phyloP scores from a whole-genome alignment of 345 rosid genomes.

The Schrenkiella parvula region DNA sequence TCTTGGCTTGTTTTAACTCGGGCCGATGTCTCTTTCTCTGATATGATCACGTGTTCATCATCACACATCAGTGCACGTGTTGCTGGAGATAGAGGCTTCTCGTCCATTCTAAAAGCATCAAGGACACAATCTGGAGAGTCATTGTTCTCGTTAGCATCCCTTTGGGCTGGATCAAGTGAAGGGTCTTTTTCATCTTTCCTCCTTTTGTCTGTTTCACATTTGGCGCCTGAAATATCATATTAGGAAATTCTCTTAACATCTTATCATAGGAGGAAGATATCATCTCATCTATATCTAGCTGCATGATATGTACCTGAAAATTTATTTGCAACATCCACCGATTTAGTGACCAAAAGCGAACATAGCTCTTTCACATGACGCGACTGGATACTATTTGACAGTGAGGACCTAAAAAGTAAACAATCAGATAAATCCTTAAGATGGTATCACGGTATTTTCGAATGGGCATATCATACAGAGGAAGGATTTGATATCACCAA shows the following conservation, averaged over 20 bases:
- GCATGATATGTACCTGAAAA: slow-evolving; percentile 41
- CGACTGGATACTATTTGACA: slow-evolving; percentile 49
- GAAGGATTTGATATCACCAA: slow-evolving; percentile 23
- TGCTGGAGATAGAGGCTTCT: slow-evolving; percentile 45
- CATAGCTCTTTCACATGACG: slow-evolving; percentile 54
- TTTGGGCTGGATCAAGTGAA: slow-evolving; percentile 25
- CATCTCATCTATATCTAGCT: not conserved
- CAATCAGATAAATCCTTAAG: slow-evolving; percentile 1
- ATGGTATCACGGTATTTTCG: not conserved
- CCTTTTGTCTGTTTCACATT: slow-evolving; percentile 10
- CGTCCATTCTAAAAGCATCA: slow-evolving; percentile 23
- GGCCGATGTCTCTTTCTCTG: slow-evolving; percentile 27
- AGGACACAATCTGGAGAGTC: slow-evolving; percentile 27
- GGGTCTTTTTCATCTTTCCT: slow-evolving; percentile 7
- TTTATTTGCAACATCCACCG: slow-evolving; percentile 43
- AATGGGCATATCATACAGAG: not conserved
- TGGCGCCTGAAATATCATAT: slow-evolving; percentile 5
- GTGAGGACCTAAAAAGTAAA: slow-evolving; percentile 49
- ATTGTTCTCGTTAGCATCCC: slow-evolving; percentile 26
- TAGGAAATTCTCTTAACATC: not conserved
- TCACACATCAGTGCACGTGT: slow-evolving; percentile 64
- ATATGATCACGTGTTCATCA: slow-evolving; percentile 40
- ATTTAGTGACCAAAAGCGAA: slow-evolving; percentile 50
- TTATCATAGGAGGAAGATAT: not conserved
- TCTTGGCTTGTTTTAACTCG: slow-evolving; percentile 18